Conservation (phyloP, 2,329 filamentous ascomycete species). For the Amesomyces nigricolor region DNA sequence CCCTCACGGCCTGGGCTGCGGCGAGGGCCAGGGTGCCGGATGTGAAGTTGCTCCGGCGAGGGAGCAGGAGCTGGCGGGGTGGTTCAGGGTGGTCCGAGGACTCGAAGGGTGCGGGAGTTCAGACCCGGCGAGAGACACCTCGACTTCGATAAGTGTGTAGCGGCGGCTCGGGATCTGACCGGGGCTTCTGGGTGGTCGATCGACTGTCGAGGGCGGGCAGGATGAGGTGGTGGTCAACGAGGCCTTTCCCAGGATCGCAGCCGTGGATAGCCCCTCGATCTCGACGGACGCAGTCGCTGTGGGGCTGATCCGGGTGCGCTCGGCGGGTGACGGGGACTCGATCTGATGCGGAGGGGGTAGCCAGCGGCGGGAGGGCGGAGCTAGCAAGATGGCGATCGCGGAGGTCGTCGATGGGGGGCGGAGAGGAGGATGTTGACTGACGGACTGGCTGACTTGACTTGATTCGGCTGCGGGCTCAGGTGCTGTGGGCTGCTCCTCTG, state of each 20-base stretch:
- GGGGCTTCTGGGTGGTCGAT: conserved; percentile 3
- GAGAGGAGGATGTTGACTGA: conserved; percentile 13
- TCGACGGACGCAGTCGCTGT: background rate
- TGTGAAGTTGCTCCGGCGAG: background rate
- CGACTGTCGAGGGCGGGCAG: conserved; percentile 4
- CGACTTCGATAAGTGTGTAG: conserved; percentile 1
- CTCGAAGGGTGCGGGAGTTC: conserved; percentile 4
- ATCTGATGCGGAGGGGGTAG: background rate
- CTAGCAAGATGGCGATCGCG: background rate
- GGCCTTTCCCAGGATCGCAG: background rate
- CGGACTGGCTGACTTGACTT: too few relatives aligned
- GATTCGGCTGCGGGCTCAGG: conserved; percentile 21
- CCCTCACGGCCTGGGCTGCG: conserved; percentile 23
- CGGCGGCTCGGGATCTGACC: conserved; percentile 5
- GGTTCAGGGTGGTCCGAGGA: conserved; percentile 3
- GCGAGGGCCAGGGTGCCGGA: conserved; percentile 16
- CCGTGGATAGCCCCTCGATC: background rate
- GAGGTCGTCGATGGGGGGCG: conserved; percentile 15
- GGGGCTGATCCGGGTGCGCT: background rate
- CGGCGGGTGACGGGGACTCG: background rate
- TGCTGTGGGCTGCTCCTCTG: background rate
- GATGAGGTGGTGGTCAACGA: background rate
- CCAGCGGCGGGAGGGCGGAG: conserved; percentile 3
- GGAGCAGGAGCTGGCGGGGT: conserved; percentile 8
- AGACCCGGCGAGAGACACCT: conserved; percentile 32